These are phyloP conservation scores for Candida michaelii DNA, from an alignment of 805 yeast genomes.

Conservation along the genomic window DNA sequence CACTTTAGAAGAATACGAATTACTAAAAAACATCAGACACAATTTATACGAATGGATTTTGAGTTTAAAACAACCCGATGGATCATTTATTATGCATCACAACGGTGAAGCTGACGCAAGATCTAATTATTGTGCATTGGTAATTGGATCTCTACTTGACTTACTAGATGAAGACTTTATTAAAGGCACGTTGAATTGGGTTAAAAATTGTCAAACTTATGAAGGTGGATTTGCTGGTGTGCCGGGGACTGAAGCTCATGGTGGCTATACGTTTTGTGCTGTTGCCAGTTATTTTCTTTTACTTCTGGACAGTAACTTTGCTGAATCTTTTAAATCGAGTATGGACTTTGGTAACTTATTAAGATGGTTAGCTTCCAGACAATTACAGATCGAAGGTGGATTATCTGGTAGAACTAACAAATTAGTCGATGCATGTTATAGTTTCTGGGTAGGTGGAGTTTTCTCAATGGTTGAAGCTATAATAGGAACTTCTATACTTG, in stretches of 20 bases:
- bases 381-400: conserved; percentile 77
- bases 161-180: conserved; percentile 61
- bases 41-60: conserved; percentile 64
- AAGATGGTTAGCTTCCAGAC: conserved; percentile 72
- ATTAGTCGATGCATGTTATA: conserved; percentile 93
- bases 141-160: conserved; percentile 63
- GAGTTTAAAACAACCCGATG: conserved; percentile 61
- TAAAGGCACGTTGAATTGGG: conserved; percentile 56
- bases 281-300: conserved; percentile 57
- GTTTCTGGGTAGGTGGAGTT: conserved; percentile 92
- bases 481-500: conserved; percentile 31
- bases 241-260: conserved; percentile 86
- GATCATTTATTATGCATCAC: conserved; percentile 72
- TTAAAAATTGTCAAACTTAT: conserved; percentile 74
- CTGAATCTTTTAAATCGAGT: conserved; percentile 10
- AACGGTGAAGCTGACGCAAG: conserved; percentile 86
- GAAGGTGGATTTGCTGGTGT: conserved; percentile 95
- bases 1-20: conserved; percentile 40
- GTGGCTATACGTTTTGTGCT: conserved; percentile 94
- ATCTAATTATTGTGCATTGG: conserved; percentile 84
- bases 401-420: conserved; percentile 88
- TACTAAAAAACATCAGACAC: conserved; percentile 30
- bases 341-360: conserved; percentile 51
- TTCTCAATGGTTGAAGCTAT: conserved; percentile 62
- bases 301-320: conserved; percentile 14